Evolutionary conservation across 345 rosid species (phyloP).

Genomic region (Schrenkiella parvula): DNA sequence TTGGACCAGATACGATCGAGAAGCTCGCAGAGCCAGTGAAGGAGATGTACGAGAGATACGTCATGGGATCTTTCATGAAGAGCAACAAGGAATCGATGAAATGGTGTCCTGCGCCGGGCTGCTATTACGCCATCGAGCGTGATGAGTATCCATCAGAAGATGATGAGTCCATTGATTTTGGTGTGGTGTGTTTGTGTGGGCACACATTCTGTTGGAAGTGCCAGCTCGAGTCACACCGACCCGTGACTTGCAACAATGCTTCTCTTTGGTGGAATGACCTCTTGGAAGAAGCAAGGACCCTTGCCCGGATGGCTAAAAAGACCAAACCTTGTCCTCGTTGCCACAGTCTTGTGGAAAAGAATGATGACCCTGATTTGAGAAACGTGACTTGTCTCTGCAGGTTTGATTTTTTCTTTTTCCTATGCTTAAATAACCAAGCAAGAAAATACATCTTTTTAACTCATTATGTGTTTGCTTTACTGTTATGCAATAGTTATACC

Average conservation of each 20-base stretch:
- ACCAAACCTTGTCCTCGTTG: slow-evolving; percentile 19
- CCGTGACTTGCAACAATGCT: slow-evolving; percentile 13
- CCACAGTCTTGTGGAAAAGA: background rate
- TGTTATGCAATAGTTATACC: background rate
- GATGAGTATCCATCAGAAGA: background rate
- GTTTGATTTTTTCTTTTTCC: background rate
- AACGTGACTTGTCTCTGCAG: slow-evolving; percentile 12
- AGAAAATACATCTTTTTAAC: background rate
- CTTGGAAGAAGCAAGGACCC: background rate
- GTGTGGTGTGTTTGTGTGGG: slow-evolving; percentile 23
- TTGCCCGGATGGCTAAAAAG: background rate
- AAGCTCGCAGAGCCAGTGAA: background rate
- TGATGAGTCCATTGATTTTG: background rate
- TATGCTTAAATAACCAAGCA: background rate
- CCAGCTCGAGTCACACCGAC: slow-evolving; percentile 18
- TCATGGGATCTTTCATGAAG: background rate
- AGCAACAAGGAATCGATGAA: background rate
- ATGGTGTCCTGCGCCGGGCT: slow-evolving; percentile 12
- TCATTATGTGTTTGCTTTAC: background rate
- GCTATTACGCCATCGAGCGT: slow-evolving; percentile 8
- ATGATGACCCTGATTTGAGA: background rate
- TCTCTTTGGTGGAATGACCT: background rate
- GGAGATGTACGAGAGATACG: slow-evolving; percentile 13
- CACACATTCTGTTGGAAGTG: slow-evolving; percentile 19
- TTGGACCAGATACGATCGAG: slow-evolving; percentile 21